Evolutionary conservation across 345 rosid genomes (phyloP).

Genomic region (Isatis tinctoria): DNA sequence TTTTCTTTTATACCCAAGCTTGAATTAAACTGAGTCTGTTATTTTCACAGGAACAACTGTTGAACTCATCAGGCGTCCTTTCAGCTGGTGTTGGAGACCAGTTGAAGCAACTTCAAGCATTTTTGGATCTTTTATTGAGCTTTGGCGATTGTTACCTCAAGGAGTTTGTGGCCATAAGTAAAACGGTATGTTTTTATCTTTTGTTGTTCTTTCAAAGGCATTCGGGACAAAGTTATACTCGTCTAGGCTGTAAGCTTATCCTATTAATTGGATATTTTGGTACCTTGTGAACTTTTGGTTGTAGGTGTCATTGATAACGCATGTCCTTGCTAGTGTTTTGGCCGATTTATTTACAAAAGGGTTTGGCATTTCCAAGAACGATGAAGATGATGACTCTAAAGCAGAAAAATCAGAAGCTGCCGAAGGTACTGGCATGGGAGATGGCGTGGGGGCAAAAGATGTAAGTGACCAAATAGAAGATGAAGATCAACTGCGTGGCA

Average conservation of each 20-base stretch:
- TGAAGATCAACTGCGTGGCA: slow-evolving; percentile 81
- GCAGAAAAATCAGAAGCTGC: slow-evolving; percentile 48
- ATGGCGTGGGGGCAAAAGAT: slow-evolving; percentile 77
- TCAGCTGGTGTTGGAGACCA: slow-evolving; percentile 41
- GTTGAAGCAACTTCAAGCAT: slow-evolving; percentile 45
- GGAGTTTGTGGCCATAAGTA: slow-evolving; percentile 65
- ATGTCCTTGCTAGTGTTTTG: slow-evolving; percentile 65
- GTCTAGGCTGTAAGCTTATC: slow-evolving; percentile 1
- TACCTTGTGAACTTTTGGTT: slow-evolving; percentile 20
- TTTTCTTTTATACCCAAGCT: slow-evolving; percentile 10
- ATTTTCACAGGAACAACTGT: slow-evolving; percentile 55
- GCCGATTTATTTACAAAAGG: slow-evolving; percentile 75
- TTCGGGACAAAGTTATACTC: not conserved
- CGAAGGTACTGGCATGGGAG: slow-evolving; percentile 93
- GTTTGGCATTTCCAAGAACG: slow-evolving; percentile 58
- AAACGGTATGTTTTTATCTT: slow-evolving; percentile 46
- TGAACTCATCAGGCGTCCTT: slow-evolving; percentile 36
- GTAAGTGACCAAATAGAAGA: slow-evolving; percentile 86
- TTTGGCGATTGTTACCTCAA: slow-evolving; percentile 56
- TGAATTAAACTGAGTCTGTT: slow-evolving; percentile 14
- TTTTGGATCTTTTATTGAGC: slow-evolving; percentile 53
- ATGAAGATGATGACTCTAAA: slow-evolving; percentile 52
- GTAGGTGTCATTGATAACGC: slow-evolving; percentile 74
- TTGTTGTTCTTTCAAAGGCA: not conserved
- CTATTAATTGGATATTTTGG: not conserved